These are phyloP conservation scores for Lentithecium fluviatile DNA, from an alignment of 495 filamentous ascomycete species.

Conservation along the genomic window DNA sequence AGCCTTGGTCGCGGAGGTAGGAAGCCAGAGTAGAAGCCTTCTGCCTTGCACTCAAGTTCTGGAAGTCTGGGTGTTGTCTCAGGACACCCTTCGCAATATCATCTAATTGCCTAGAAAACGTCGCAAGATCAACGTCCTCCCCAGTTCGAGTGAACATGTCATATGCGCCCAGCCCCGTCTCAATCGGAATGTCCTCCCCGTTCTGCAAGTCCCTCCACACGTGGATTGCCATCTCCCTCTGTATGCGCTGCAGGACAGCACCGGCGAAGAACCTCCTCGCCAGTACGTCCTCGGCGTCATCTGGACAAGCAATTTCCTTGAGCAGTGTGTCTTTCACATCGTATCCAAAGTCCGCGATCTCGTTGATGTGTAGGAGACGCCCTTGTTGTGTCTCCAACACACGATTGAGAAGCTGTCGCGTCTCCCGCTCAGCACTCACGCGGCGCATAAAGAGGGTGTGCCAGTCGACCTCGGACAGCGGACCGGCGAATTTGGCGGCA, in stretches of 20 bases:
- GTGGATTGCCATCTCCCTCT: conserved; percentile 72
- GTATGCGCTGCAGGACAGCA: conserved; percentile 72
- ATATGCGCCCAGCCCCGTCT: conserved; percentile 74
- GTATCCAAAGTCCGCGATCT: conserved; percentile 70
- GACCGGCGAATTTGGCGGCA: conserved; percentile 51
- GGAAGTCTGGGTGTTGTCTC: conserved; percentile 50
- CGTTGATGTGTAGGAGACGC: conserved; percentile 66
- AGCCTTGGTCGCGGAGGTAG: conserved; percentile 63
- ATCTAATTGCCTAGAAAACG: conserved; percentile 66
- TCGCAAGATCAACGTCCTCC: conserved; percentile 66
- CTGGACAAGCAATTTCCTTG: conserved; percentile 57
- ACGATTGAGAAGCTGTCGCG: conserved; percentile 61
- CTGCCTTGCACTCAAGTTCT: conserved; percentile 55
- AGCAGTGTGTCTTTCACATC: conserved; percentile 86
- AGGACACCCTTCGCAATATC: conserved; percentile 57
- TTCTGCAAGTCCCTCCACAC: conserved; percentile 65
- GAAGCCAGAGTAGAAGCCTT: conserved; percentile 65
- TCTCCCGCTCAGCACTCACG: conserved; percentile 53
- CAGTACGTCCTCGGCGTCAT: conserved; percentile 70
- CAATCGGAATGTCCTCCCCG: conserved; percentile 59
- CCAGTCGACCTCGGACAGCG: conserved; percentile 69
- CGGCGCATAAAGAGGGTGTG: conserved; percentile 66
- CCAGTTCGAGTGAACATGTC: conserved; percentile 82
- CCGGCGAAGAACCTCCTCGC: conserved; percentile 81
- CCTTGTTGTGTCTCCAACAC: conserved; percentile 67